Conservation (phyloP, 352 stramenopile species). For the Thalassiosira hispida region DNA sequence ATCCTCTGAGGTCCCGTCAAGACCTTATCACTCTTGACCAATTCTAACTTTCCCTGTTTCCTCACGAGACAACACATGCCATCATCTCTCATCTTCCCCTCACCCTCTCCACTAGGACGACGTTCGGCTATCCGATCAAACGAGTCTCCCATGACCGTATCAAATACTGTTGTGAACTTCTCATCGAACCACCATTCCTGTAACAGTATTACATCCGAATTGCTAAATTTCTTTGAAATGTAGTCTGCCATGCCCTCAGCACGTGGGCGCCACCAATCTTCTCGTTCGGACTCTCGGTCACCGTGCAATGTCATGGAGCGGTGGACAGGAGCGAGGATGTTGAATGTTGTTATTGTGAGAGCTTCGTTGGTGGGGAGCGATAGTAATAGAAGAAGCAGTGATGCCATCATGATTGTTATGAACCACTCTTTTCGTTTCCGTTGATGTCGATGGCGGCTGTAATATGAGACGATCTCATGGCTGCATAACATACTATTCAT, state of each 20-base stretch:
- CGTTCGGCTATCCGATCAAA: conserved; percentile 46
- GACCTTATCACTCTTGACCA: conserved; percentile 28
- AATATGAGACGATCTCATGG: too few species aligned
- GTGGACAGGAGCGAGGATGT: conserved; percentile 55
- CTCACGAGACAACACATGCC: conserved; percentile 48
- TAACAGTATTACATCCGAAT: conserved; percentile 48
- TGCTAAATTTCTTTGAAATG: conserved; percentile 37
- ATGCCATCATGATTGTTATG: too few species aligned
- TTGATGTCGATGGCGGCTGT: too few species aligned
- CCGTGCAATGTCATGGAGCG: conserved; percentile 36
- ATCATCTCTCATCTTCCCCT: conserved; percentile 35
- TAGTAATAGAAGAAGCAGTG: too few species aligned
- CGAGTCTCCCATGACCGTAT: conserved; percentile 20
- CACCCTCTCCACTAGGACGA: conserved; percentile 23
- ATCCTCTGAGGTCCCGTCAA: conserved; percentile 50
- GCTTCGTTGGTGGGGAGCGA: neutral
- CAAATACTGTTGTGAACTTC: conserved; percentile 43
- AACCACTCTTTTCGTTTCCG: too few species aligned
- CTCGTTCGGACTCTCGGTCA: conserved; percentile 45
- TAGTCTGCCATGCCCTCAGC: conserved; percentile 38
- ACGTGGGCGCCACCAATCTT: conserved; percentile 48
- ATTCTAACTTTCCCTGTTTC: conserved; percentile 40
- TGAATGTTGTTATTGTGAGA: conserved; percentile 57
- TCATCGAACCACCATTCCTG: conserved; percentile 62
- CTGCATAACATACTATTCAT: too few species aligned